A percentile compares a stretch with the other conserved stretches of the same genome.
Conservation (phyloP, 2,329 filamentous ascomycete genomes). For the Penicillium sp. region DNA sequence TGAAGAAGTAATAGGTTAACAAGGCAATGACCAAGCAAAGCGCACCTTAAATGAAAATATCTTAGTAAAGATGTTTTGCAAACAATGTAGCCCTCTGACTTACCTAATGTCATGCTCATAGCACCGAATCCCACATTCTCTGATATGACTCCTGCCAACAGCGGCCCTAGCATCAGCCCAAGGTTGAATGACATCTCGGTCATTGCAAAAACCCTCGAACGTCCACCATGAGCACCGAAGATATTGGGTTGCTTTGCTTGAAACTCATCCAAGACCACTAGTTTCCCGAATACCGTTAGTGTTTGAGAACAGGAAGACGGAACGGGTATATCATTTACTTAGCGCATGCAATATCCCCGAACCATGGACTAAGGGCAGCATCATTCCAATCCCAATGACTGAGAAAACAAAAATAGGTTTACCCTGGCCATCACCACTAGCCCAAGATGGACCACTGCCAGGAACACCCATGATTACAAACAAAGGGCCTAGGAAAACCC, state of each 20-base stretch:
- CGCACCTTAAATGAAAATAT: background rate
- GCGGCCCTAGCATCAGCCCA: slow-evolving; percentile 26
- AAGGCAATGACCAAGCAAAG: background rate
- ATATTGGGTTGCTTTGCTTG: slow-evolving; percentile 20
- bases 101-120: slow-evolving; percentile 1
- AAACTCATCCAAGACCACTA: slow-evolving; percentile 22
- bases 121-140: background rate
- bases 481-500: slow-evolving; percentile 14
- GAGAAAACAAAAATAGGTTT: slow-evolving; percentile 21
- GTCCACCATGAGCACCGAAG: slow-evolving; percentile 29
- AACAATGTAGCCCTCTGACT: background rate
- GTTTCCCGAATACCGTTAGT: background rate
- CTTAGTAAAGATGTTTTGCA: background rate
- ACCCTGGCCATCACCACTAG: slow-evolving; percentile 16
- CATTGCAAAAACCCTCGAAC: slow-evolving; percentile 24
- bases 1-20: background rate
- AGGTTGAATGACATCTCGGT: slow-evolving; percentile 21
- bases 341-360: slow-evolving; percentile 28
- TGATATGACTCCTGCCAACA: slow-evolving; percentile 19
- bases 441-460: slow-evolving; percentile 28
- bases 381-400: slow-evolving; percentile 19
- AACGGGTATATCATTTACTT: slow-evolving; percentile 17
- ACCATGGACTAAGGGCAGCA: slow-evolving; percentile 23
- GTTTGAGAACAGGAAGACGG: background rate
- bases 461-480: slow-evolving; percentile 28